phyloP scores from a whole-genome alignment of 2,329 filamentous ascomycete species.

The Verticillium klebahnii region DNA sequence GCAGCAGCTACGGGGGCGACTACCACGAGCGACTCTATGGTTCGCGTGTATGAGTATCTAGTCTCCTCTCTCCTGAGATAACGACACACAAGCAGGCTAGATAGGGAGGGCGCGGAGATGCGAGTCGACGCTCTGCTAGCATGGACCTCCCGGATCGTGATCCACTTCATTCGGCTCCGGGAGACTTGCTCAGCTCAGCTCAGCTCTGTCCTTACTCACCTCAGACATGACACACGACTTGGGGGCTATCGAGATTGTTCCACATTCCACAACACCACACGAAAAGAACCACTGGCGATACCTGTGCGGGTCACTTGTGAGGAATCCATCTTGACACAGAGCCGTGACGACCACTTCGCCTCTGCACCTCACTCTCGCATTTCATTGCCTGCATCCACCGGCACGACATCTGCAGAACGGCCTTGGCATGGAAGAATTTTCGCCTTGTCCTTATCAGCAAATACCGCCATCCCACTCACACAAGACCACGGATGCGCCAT shows the following conservation, averaged over 20 bases:
- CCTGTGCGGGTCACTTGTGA: background rate
- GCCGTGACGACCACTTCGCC: background rate
- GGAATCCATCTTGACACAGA: background rate
- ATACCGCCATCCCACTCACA: background rate
- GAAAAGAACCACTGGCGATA: too few relatives aligned
- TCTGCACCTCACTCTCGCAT: background rate
- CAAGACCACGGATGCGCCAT: background rate
- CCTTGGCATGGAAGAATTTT: background rate
- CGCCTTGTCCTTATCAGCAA: background rate
- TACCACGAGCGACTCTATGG: background rate
- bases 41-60: background rate
- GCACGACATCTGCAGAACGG: background rate
- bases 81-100: background rate
- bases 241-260: background rate
- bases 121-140: background rate
- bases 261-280: background rate
- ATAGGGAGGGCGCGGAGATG: background rate
- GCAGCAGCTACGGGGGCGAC: background rate
- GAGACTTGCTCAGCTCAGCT: background rate
- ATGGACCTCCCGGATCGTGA: background rate
- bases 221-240: background rate
- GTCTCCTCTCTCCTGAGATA: background rate
- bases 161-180: background rate
- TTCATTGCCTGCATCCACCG: background rate
- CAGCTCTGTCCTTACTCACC: background rate